Evolutionary conservation across 768 basidiomycete genomes (phyloP).

Genomic region (Pleurotus djamor): DNA sequence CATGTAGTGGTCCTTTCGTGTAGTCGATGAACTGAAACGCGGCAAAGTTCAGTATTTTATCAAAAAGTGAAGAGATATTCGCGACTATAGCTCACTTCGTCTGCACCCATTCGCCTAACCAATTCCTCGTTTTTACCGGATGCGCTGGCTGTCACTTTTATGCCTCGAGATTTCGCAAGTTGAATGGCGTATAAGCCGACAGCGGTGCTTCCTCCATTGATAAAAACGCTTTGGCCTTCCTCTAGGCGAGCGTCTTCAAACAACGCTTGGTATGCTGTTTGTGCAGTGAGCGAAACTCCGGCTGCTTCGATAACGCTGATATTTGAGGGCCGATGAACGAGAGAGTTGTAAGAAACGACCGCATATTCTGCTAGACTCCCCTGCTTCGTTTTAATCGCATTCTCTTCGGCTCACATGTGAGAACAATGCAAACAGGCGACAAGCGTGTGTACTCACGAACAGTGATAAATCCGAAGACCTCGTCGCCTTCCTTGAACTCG

Average conservation of each 20-base stretch:
- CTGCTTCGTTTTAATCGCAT: constrained; percentile 34
- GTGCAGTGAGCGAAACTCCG: constrained; percentile 51
- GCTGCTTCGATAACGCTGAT: constrained; percentile 57
- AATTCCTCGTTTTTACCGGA: constrained; percentile 59
- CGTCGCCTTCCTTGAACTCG: constrained; percentile 54
- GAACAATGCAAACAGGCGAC: neutral
- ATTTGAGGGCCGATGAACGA: constrained; percentile 44
- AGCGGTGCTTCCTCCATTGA: constrained; percentile 70
- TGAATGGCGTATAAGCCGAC: constrained; percentile 73
- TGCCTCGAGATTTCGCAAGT: constrained; percentile 64
- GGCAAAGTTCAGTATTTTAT: too few relatives aligned
- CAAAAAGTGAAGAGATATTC: too few relatives aligned
- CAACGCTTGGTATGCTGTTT: constrained; percentile 60
- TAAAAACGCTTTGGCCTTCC: constrained; percentile 55
- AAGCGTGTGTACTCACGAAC: constrained; percentile 22
- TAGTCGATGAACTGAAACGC: constrained; percentile 74
- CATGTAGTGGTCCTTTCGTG: constrained; percentile 44
- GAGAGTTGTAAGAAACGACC: constrained; percentile 35
- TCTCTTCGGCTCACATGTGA: constrained; percentile 14
- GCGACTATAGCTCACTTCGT: too few relatives aligned
- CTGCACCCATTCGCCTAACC: constrained; percentile 60
- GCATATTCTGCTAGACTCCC: constrained; percentile 63
- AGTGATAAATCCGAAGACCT: constrained; percentile 58
- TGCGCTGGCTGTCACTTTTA: constrained; percentile 56
- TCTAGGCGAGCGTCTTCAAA: constrained; percentile 47